Percentiles rank a stretch among this genome's conserved stretches.
Conservation (phyloP, 192 early-diverging fungal species). For the Mortierella claussenii region DNA sequence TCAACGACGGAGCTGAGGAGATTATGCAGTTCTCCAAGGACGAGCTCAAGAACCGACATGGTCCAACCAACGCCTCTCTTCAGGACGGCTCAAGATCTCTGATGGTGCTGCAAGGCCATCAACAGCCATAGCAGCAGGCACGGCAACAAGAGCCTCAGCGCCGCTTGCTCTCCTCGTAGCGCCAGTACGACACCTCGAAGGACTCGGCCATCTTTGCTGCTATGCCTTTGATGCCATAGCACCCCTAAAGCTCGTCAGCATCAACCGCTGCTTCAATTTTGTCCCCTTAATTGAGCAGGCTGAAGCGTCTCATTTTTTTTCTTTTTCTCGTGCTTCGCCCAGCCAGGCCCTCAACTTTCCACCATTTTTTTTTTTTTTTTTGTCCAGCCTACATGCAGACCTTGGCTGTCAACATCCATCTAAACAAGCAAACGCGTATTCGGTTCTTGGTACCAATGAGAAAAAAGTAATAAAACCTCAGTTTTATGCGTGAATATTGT, state of each 20-base stretch:
- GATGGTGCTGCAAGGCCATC: neutral
- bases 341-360: no score
- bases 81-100: neutral
- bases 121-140: neutral
- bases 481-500: no score
- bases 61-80: neutral
- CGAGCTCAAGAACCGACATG: constrained; percentile 2
- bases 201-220: constrained; percentile 3
- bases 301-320: no score
- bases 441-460: no score
- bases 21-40: constrained; percentile 10
- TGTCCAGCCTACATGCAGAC: no score
- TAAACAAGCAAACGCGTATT: no score
- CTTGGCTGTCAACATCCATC: no score
- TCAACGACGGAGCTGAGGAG: constrained; percentile 23
- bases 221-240: neutral
- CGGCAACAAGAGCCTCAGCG: constrained; percentile 1
- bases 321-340: no score
- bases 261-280: no score
- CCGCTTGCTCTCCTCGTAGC: neutral
- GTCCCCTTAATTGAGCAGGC: no score
- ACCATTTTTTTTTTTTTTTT: no score
- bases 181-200: neutral
- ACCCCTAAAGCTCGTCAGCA: neutral
- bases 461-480: no score